These are phyloP conservation scores for Aphanomyces stellatus DNA, from an alignment of 352 stramenopile genomes.

Conservation along the genomic window DNA sequence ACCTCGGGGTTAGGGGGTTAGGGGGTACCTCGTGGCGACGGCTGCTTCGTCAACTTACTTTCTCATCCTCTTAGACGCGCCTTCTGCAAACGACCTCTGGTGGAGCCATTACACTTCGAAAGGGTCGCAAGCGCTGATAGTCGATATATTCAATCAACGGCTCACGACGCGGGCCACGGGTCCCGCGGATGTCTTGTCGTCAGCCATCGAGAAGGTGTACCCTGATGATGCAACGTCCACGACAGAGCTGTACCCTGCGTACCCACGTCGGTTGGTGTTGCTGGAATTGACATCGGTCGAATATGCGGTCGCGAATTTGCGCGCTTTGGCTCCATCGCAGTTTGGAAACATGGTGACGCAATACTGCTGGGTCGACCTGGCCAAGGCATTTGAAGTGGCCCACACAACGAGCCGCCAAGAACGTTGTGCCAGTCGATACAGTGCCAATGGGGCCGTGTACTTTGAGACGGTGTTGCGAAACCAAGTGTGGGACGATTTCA, in stretches of 20 bases:
- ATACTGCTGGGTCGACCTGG: constrained; percentile 16
- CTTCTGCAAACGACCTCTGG: too few relatives aligned
- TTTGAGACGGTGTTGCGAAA: constrained; percentile 8
- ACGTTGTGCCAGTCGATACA: background rate
- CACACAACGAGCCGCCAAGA: background rate
- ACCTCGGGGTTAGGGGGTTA: too few relatives aligned
- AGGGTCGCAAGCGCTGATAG: too few relatives aligned
- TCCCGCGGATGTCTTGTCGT: too few relatives aligned
- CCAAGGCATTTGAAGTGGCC: constrained; percentile 9
- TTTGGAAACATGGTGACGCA: background rate
- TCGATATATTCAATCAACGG: too few relatives aligned
- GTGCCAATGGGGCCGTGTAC: constrained; percentile 2
- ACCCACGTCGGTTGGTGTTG: background rate
- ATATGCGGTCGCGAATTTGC: background rate
- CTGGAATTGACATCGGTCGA: constrained; percentile 2
- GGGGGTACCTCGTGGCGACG: too few relatives aligned
- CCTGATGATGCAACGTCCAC: background rate
- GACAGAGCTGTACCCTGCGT: background rate
- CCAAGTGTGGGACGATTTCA: background rate
- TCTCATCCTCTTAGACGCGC: too few relatives aligned
- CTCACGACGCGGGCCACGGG: too few relatives aligned
- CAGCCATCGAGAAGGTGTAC: background rate
- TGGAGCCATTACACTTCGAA: too few relatives aligned
- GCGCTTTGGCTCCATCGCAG: background rate
- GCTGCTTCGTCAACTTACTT: too few relatives aligned